Percentiles rank a stretch among this genome's conserved stretches.
Evolutionary conservation across 148 eudicot species (phyloP).

Genomic region (Amaranthus hypochondriacus): DNA sequence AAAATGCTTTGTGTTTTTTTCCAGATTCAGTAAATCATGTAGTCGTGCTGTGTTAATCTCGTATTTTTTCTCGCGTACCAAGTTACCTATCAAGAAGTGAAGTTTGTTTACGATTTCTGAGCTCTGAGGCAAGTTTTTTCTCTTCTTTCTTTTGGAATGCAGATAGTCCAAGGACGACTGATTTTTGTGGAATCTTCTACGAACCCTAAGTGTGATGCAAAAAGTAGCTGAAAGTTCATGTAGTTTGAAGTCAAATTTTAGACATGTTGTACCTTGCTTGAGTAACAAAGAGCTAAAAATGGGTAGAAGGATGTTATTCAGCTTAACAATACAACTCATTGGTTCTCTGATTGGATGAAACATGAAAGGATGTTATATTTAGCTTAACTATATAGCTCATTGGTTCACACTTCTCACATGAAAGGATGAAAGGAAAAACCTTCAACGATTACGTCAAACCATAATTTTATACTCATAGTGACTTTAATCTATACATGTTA

Average conservation of each 20-base stretch:
- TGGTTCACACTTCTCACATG: too few species aligned
- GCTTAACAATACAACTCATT: too few species aligned
- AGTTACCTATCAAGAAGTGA: background rate
- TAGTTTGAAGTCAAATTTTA: background rate
- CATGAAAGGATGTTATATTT: too few species aligned
- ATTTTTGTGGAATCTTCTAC: constrained; percentile 54
- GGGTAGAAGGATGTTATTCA: too few species aligned
- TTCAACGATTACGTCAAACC: too few species aligned
- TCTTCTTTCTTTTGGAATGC: constrained; percentile 19
- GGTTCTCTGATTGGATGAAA: too few species aligned
- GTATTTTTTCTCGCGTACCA: background rate
- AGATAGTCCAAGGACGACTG: constrained; percentile 54
- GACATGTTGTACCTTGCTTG: background rate
- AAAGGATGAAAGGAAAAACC: too few species aligned
- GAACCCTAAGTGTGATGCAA: constrained; percentile 16
- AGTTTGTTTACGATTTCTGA: constrained; percentile 5
- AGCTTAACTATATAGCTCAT: too few species aligned
- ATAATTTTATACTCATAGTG: too few species aligned
- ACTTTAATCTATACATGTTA: too few species aligned
- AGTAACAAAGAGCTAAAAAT: too few species aligned
- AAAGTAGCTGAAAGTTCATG: background rate
- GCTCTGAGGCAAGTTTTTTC: background rate
- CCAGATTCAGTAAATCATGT: background rate
- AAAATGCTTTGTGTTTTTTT: too few species aligned
- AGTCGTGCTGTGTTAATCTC: background rate